These are phyloP conservation scores for Metschnikowia orientalis DNA, from an alignment of 805 yeast genomes.

Conservation along the genomic window DNA sequence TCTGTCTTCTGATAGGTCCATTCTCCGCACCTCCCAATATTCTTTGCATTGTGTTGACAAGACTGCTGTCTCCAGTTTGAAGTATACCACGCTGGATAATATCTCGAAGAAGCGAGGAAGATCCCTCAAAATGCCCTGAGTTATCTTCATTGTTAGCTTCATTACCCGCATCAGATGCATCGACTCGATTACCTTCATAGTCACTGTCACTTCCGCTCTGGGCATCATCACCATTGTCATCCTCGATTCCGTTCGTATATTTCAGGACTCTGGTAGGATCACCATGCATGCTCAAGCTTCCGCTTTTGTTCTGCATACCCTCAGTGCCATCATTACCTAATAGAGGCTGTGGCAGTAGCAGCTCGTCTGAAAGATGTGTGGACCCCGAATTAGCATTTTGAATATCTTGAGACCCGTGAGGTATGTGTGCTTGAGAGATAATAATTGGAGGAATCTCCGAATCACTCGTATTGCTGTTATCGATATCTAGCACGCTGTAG, in stretches of 20 bases:
- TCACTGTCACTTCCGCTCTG: slow-evolving; percentile 8
- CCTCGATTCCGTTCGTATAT: slow-evolving; percentile 5
- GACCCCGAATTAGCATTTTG: too few species aligned
- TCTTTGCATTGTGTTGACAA: slow-evolving; percentile 33
- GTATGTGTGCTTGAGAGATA: too few species aligned
- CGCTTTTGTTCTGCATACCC: too few species aligned
- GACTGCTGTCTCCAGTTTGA: slow-evolving; percentile 12
- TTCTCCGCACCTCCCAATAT: slow-evolving; percentile 30
- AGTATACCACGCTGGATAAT: slow-evolving; percentile 8
- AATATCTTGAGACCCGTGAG: too few species aligned
- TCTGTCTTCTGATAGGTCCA: slow-evolving; percentile 12
- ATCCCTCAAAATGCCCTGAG: slow-evolving; percentile 3
- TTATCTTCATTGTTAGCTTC: slow-evolving; percentile 14
- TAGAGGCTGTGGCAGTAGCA: too few species aligned
- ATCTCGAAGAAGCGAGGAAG: slow-evolving; percentile 11
- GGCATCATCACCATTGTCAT: slow-evolving; percentile 10
- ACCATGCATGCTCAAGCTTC: too few species aligned
- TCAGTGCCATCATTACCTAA: too few species aligned
- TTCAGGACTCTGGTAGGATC: too few species aligned
- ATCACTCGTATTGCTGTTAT: too few species aligned
- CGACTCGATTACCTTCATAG: slow-evolving; percentile 9
- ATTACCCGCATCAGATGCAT: slow-evolving; percentile 11
- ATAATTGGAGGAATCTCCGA: too few species aligned
- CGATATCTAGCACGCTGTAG: not conserved
- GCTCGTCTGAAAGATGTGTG: too few species aligned